A percentile compares a stretch with the other conserved stretches of the same genome.
Conservation (phyloP, 768 basidiomycete species). For the Porphyrellus cyaneotinctus region DNA sequence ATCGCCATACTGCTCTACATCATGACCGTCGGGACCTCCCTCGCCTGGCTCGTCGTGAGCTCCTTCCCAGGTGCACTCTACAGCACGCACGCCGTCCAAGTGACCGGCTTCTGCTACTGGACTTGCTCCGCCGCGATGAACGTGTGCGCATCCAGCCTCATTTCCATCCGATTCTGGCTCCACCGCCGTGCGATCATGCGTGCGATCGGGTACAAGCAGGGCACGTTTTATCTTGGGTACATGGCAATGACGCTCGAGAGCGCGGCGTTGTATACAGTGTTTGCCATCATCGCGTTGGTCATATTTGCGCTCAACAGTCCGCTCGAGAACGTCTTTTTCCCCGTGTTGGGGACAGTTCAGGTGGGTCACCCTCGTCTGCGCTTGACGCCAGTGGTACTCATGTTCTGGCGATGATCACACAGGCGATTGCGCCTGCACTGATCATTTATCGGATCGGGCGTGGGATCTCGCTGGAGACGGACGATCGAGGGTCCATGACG, state of each 20-base stretch:
- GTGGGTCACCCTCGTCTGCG: neutral
- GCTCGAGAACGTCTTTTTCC: slow-evolving; percentile 23
- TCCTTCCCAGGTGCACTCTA: slow-evolving; percentile 16
- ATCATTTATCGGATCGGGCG: slow-evolving; percentile 21
- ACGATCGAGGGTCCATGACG: neutral
- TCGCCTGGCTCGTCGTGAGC: slow-evolving; percentile 17
- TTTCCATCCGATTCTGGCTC: slow-evolving; percentile 15
- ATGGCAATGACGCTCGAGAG: slow-evolving; percentile 28
- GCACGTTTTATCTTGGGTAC: slow-evolving; percentile 19
- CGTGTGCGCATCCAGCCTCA: slow-evolving; percentile 14
- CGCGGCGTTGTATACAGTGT: slow-evolving; percentile 16
- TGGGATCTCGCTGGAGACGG: slow-evolving; percentile 21
- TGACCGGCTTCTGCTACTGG: slow-evolving; percentile 12
- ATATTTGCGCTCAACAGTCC: slow-evolving; percentile 20
- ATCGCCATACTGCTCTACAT: slow-evolving; percentile 14
- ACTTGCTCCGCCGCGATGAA: slow-evolving; percentile 16
- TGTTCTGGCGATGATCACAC: neutral
- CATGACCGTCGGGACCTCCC: slow-evolving; percentile 11
- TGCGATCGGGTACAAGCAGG: slow-evolving; percentile 11
- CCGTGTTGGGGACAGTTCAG: slow-evolving; percentile 20
- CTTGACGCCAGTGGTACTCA: neutral
- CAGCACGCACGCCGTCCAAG: slow-evolving; percentile 12
- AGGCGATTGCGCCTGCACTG: slow-evolving; percentile 18
- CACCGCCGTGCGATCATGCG: slow-evolving; percentile 12
- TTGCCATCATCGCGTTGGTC: slow-evolving; percentile 8